A percentile compares a stretch with the other conserved stretches of the same genome.
phyloP scores from a whole-genome alignment of 164 flowering plant genomes.

The Dillenia suffruticosa region DNA sequence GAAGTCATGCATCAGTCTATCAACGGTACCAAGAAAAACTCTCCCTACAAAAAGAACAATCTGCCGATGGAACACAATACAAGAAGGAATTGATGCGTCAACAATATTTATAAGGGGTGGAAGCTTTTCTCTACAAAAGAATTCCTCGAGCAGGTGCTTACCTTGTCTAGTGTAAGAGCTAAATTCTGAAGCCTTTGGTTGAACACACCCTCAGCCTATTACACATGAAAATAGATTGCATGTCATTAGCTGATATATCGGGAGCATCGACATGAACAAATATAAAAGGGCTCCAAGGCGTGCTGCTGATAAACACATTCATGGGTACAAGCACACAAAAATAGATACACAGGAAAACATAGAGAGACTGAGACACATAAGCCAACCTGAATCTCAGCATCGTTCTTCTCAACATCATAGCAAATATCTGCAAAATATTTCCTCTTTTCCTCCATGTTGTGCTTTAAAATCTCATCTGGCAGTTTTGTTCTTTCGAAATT shows the following conservation, averaged over 20 bases:
- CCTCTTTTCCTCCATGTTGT: slow-evolving; percentile 90
- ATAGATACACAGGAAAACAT: neutral
- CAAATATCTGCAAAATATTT: slow-evolving; percentile 73
- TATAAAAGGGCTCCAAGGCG: neutral
- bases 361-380: slow-evolving; percentile 1
- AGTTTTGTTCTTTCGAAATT: slow-evolving; percentile 91
- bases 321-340: neutral
- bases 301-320: neutral
- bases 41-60: too few species aligned
- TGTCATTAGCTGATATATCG: too few species aligned
- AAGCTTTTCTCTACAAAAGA: too few species aligned
- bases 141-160: slow-evolving; percentile 1
- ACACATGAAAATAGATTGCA: slow-evolving; percentile 7
- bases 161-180: slow-evolving; percentile 98
- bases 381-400: slow-evolving; percentile 92
- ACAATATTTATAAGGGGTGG: too few species aligned
- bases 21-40: too few species aligned
- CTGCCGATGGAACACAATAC: neutral
- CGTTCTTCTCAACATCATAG: slow-evolving; percentile 80
- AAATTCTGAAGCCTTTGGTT: slow-evolving; percentile 97
- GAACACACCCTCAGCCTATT: slow-evolving; percentile 98
- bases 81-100: neutral
- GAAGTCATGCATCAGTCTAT: too few species aligned
- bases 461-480: slow-evolving; percentile 80
- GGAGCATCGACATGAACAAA: too few species aligned